Base-by-base conservation (phyloP, 176 grass and related monocot genomes). In the Pontederia crassipes region DNA sequence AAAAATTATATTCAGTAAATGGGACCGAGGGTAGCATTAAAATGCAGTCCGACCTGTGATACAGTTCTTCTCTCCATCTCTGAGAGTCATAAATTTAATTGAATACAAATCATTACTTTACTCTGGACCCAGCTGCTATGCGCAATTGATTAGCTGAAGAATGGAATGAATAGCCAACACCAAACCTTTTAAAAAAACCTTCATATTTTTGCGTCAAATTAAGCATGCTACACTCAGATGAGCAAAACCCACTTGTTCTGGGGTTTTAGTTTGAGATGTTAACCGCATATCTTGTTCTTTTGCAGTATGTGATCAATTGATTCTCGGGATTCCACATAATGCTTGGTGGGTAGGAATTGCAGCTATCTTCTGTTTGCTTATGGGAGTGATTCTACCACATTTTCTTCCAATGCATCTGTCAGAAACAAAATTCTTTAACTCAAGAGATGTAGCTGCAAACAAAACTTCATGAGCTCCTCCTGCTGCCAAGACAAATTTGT, bases 251-350 rank as follows among this genome's bases (percentile, higher is more conserved):
- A 8, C 58, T 3, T 10, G 0, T 12, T 16, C 46, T 52, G 12
- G 14, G 1, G 8, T 17, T 26, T 65, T 56, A 0, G 72, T 79
- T 35, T 57, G 8, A 20, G 51, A 3, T 17, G 40, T 15, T 2
- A 48, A 12, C 11, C 26, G 17, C 16, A 27, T 12, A 47, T 16
- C 29, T 54, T 72, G 11, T 14, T 64, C 65, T 16, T 69, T 6
- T 81, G 75, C 81, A 97, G 86, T 81, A 32, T 92, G 87, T 4
- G 93, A 88, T 57, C 76, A 91, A 45, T 77, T 98, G 66, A 18
- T 85, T 64, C 52, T 97, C 51, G 84, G 84, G 61, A 83, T 77
- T 73, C 81, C 87, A 6, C 65, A 50, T 70, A 76, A 81, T 72
- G 60, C 93, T 46, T 97, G 81, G 93, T 81, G 84, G 84, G 67